Percentiles rank a stretch among this genome's conserved stretches.
Conservation (phyloP, 768 basidiomycete species). For the Suillus tomentosus region DNA sequence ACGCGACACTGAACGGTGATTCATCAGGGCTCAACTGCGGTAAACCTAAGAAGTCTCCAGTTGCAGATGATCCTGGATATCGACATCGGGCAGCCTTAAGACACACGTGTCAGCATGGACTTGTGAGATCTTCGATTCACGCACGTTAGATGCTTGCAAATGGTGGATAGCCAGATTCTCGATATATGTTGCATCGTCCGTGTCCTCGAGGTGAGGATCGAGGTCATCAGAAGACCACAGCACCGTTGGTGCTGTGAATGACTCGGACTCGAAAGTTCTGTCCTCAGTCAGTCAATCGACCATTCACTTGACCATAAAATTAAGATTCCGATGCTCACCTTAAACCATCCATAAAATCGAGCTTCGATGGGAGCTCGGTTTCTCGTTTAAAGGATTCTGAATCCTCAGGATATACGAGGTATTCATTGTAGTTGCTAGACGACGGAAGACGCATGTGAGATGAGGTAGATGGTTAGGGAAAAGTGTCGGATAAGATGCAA, state of each 20-base stretch:
- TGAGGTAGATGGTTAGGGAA: not conserved
- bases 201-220: not conserved
- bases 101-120: not conserved
- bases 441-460: not conserved
- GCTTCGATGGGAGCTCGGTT: constrained; percentile 3
- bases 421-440: constrained; percentile 5
- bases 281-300: not conserved
- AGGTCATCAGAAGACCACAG: constrained; percentile 1
- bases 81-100: not conserved
- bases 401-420: constrained; percentile 1
- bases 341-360: constrained; percentile 8
- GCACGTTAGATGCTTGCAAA: not conserved
- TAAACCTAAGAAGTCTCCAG: constrained; percentile 4
- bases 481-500: constrained; percentile 4
- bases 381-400: not conserved
- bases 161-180: not conserved
- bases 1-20: constrained; percentile 26
- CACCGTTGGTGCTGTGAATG: not conserved
- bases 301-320: not conserved
- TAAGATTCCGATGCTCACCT: not conserved
- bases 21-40: constrained; percentile 27
- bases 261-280: constrained; percentile 6
- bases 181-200: constrained; percentile 1
- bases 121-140: constrained; percentile 1
- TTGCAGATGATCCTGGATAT: not conserved